phyloP scores from a whole-genome alignment of 2,329 filamentous ascomycete genomes.

The Colletotrichum orbiculare region DNA sequence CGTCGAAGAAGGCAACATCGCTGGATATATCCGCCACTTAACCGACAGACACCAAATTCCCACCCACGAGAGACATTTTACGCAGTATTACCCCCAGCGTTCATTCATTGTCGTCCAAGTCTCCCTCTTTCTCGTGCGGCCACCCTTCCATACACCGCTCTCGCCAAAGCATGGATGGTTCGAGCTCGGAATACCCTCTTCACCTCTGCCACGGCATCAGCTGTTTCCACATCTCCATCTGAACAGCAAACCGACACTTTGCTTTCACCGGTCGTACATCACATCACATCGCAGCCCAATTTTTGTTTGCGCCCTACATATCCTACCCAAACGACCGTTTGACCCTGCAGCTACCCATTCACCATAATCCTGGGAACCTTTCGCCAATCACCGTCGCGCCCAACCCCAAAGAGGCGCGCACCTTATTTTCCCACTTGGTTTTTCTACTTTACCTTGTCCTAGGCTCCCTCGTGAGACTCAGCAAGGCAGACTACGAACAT shows the following conservation, averaged over 20 bases:
- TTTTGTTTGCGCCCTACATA: neutral
- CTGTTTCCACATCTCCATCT: slow-evolving; percentile 1
- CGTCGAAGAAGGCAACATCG: neutral
- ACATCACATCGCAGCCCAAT: neutral
- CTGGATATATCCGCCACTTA: neutral
- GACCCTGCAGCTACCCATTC: too few species aligned
- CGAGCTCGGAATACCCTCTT: neutral
- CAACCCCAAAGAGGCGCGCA: too few species aligned
- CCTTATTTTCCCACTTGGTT: too few species aligned
- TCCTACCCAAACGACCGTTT: neutral
- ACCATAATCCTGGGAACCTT: too few species aligned
- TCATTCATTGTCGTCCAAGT: neutral
- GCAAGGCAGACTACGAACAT: neutral
- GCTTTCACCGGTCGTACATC: slow-evolving; percentile 1
- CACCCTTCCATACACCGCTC: neutral
- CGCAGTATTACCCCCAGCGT: neutral
- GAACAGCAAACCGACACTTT: neutral
- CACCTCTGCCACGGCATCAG: neutral
- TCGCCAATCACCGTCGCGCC: too few species aligned
- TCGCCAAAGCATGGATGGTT: neutral
- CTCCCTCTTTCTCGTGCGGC: neutral
- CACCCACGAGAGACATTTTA: neutral
- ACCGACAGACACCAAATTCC: too few species aligned
- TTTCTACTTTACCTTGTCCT: too few species aligned
- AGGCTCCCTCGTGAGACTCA: neutral